phyloP scores from a whole-genome alignment of 1,139 yeast genomes.

The Kodamaea ohmeri region DNA sequence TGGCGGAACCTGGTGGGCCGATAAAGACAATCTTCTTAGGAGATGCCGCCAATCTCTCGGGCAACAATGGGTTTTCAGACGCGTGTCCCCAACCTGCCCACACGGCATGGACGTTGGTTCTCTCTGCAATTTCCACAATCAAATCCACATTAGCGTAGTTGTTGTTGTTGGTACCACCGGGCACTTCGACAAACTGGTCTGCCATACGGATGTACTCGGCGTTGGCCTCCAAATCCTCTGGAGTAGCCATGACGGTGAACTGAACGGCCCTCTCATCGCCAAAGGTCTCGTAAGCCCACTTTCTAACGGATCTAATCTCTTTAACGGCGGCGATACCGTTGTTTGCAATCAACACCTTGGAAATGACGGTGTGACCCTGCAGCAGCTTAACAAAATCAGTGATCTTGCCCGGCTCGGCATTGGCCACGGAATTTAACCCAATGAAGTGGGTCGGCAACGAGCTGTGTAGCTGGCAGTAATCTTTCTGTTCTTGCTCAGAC shows the following conservation, averaged over 20 bases:
- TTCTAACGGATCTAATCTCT: constrained; percentile 93
- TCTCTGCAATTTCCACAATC: constrained; percentile 95
- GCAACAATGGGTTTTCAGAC: constrained; percentile 91
- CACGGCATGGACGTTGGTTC: constrained; percentile 95
- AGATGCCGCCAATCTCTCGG: constrained; percentile 89
- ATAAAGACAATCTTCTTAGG: constrained; percentile 86
- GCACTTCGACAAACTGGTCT: constrained; percentile 95
- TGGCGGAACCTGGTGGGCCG: constrained; percentile 98
- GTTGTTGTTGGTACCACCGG: constrained; percentile 98
- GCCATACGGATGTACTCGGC: constrained; percentile 99
- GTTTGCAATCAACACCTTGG: constrained; percentile 86
- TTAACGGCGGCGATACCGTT: constrained; percentile 99
- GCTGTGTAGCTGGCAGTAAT: constrained; percentile 33
- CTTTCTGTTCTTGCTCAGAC: constrained; percentile 17
- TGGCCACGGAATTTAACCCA: constrained; percentile 73
- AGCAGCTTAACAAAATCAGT: constrained; percentile 81
- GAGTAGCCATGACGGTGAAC: constrained; percentile 98
- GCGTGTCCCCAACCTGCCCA: constrained; percentile 99
- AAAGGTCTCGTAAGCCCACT: constrained; percentile 98
- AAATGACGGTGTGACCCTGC: constrained; percentile 94
- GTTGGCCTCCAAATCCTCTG: constrained; percentile 94
- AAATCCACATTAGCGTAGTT: constrained; percentile 97
- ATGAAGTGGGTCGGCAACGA: constrained; percentile 67
- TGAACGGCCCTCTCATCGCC: constrained; percentile 92
- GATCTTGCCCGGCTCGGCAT: constrained; percentile 70